Conservation (phyloP, 2,329 filamentous ascomycete genomes). For the Ophiostoma novo-ulmi region DNA sequence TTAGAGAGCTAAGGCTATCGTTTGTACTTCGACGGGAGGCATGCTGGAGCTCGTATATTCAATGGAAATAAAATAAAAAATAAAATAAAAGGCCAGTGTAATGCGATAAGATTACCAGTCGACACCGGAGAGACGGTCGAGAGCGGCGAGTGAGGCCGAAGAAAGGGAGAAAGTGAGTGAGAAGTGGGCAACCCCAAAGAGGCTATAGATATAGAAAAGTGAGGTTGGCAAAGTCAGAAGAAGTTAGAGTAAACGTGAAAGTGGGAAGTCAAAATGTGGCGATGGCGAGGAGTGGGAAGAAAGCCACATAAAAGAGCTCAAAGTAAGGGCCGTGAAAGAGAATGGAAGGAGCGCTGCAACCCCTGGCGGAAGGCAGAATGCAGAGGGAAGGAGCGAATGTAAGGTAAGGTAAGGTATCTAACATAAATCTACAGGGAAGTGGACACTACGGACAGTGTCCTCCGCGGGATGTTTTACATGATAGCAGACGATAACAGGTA, state of each 20-base stretch:
- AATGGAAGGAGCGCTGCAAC: neutral
- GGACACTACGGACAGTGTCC: constrained; percentile 4
- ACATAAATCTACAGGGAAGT: constrained; percentile 2
- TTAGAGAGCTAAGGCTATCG: neutral
- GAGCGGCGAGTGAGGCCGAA: constrained; percentile 11
- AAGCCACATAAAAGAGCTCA: too few relatives aligned
- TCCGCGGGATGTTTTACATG: constrained; percentile 3
- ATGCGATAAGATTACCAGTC: constrained; percentile 6
- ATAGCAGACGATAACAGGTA: neutral
- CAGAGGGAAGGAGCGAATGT: constrained; percentile 15
- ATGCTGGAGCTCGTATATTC: neutral
- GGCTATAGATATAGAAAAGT: constrained; percentile 15
- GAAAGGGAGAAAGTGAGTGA: constrained; percentile 11
- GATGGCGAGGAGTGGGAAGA: neutral
- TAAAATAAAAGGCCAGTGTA: neutral
- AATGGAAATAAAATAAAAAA: neutral
- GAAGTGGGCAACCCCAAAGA: neutral
- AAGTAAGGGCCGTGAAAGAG: neutral
- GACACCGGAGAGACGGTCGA: neutral
- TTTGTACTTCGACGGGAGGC: neutral
- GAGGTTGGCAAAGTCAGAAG: constrained; percentile 15
- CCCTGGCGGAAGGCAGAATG: constrained; percentile 4
- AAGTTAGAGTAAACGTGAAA: neutral
- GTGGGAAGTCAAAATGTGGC: neutral
- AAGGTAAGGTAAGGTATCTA: neutral